These are phyloP conservation scores for Aspergillus eucalypticola DNA, from an alignment of 2,329 filamentous ascomycete genomes.

Conservation along the genomic window DNA sequence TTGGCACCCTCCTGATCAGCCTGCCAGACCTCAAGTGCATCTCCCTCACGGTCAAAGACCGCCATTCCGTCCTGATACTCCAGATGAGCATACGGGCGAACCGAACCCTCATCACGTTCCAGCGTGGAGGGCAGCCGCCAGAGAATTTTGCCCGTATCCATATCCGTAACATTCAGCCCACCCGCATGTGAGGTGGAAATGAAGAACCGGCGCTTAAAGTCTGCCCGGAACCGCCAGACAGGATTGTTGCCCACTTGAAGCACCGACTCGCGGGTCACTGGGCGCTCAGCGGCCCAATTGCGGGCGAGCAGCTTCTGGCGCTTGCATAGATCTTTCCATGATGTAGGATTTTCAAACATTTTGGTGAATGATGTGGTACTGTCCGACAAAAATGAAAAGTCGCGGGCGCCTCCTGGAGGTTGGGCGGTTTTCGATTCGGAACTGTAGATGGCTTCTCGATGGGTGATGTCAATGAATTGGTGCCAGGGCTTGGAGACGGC, in stretches of 20 bases:
- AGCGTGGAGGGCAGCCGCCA: slow-evolving; percentile 39
- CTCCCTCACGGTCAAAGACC: slow-evolving; percentile 48
- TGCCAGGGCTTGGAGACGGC: slow-evolving; percentile 42
- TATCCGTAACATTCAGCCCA: slow-evolving; percentile 50
- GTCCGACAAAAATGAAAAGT: slow-evolving; percentile 33
- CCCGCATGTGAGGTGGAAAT: slow-evolving; percentile 49
- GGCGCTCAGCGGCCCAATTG: slow-evolving; percentile 41
- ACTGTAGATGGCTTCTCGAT: slow-evolving; percentile 47
- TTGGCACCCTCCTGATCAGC: slow-evolving; percentile 35
- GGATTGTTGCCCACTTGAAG: slow-evolving; percentile 45
- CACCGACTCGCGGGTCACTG: slow-evolving; percentile 41
- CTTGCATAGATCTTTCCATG: slow-evolving; percentile 50
- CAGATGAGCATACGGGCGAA: slow-evolving; percentile 48
- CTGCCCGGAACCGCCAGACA: slow-evolving; percentile 50
- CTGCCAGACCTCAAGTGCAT: slow-evolving; percentile 50
- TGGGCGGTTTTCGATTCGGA: slow-evolving; percentile 37
- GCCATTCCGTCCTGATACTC: slow-evolving; percentile 51
- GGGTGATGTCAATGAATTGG: slow-evolving; percentile 44
- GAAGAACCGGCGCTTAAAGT: slow-evolving; percentile 50
- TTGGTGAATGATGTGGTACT: slow-evolving; percentile 32
- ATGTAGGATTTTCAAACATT: slow-evolving; percentile 35
- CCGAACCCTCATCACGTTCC: slow-evolving; percentile 30
- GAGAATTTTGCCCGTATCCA: slow-evolving; percentile 46
- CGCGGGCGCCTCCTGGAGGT: slow-evolving; percentile 27
- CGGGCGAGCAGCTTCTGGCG: slow-evolving; percentile 41